Base-by-base conservation (phyloP, 1,284 basidiomycete genomes). In the Sporisorium exsertum region DNA sequence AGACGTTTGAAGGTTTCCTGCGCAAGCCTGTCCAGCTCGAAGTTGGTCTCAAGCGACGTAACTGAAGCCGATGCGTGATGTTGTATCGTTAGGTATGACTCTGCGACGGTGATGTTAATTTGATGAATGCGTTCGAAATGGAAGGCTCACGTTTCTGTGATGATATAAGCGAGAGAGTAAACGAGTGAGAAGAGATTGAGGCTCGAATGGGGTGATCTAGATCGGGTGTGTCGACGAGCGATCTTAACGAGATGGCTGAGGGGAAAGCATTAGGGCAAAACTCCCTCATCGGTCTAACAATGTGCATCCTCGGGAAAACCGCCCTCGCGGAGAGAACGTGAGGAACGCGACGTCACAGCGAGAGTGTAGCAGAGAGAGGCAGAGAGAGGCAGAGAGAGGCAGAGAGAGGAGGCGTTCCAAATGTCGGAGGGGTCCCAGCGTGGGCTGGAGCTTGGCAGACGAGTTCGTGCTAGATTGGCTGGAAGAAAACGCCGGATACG, bases 1-100 rank as follows among this genome's bases (percentile, higher is more conserved):
- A 71, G n/a, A 80, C 77, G 29, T 71, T 75, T 46, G 81, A 82
- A 46, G 81, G 81, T 0, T 82, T 82, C 69, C 67, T 82, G 42
- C 53, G 78, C 24, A 82, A 82, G 65, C 81, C 81, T 1, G 68
- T 68, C 13, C 58, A 58, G 33, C 66, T 80, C 20, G 64, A 62
- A 29, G 54, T 78, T 49, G 78, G 78, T 45, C 54, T 81, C 53
- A 72, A 73, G 61, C 66, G 80, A 26, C 65, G 78, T 24, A 22
- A 54, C 24, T 78, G 43, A 32, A 16, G 24, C 43, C n/a, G 20
- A 22, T 24, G 43, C n/a, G n/a, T n/a, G n/a, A n/a, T n/a, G n/a
- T n/a, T n/a, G n/a, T n/a, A n/a, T n/a, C n/a, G n/a, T n/a, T n/a
- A n/a, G n/a, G n/a, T n/a, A n/a, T n/a, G n/a, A n/a, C n/a, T n/a